phyloP scores from a whole-genome alignment of 805 yeast species.

The Wickerhamomyces tratensis region DNA sequence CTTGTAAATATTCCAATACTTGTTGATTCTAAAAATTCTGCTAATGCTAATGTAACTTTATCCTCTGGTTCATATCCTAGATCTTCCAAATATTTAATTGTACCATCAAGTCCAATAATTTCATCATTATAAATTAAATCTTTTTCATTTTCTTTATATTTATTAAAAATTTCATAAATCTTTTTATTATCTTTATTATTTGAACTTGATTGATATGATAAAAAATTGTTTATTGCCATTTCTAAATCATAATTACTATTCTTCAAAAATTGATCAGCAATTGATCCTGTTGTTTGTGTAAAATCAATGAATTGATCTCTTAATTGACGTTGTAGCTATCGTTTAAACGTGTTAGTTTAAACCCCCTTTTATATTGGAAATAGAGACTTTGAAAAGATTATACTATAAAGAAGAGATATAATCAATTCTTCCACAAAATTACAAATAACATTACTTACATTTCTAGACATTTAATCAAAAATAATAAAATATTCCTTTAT shows the following conservation, averaged over 20 bases:
- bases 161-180: slow-evolving; percentile 10
- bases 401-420: no score
- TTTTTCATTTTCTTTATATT: slow-evolving; percentile 10
- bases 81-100: slow-evolving; percentile 57
- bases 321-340: slow-evolving; percentile 12
- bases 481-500: no score
- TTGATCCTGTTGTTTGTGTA: slow-evolving; percentile 13
- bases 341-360: no score
- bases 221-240: slow-evolving; percentile 18
- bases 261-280: slow-evolving; percentile 15
- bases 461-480: slow-evolving; percentile 3
- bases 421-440: no score
- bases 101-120: slow-evolving; percentile 69
- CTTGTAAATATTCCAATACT: slow-evolving; percentile 50
- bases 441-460: not conserved
- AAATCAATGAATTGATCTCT: slow-evolving; percentile 20
- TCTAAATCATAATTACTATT: slow-evolving; percentile 16
- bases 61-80: slow-evolving; percentile 70
- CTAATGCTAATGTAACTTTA: slow-evolving; percentile 55
- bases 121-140: slow-evolving; percentile 10
- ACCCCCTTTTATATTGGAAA: no score
- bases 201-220: slow-evolving; percentile 11
- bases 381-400: no score
- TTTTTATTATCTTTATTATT: slow-evolving; percentile 8
- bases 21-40: slow-evolving; percentile 59